These are phyloP conservation scores for Pinus taeda DNA, from an alignment of 75 land plant genomes.

Conservation along the genomic window DNA sequence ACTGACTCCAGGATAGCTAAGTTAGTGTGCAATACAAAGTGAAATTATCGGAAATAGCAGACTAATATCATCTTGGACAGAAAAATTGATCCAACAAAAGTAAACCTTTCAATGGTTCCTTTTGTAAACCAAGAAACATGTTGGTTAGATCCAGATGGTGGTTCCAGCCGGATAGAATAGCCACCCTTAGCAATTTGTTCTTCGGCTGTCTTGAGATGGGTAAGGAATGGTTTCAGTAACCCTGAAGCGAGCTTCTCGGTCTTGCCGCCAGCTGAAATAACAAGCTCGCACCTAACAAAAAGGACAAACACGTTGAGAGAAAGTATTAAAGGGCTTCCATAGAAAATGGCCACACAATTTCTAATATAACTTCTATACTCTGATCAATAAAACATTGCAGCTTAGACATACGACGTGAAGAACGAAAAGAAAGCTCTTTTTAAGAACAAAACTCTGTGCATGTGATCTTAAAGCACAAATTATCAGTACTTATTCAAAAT, in stretches of 20 bases:
- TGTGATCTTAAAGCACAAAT: too few relatives aligned
- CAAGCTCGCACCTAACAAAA: conserved; percentile 77
- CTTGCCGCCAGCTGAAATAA: conserved; percentile 66
- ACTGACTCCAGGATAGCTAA: not conserved
- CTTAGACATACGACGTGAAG: too few relatives aligned
- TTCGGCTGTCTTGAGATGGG: conserved; percentile 85
- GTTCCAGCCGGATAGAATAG: conserved; percentile 79
- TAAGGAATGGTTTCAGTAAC: conserved; percentile 85
- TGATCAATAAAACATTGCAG: too few relatives aligned
- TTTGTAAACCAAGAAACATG: conserved; percentile 84
- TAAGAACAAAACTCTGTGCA: too few relatives aligned
- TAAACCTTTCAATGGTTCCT: conserved; percentile 90
- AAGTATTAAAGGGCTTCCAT: too few relatives aligned
- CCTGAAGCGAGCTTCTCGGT: conserved; percentile 89
- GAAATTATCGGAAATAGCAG: not conserved
- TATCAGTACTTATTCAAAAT: too few relatives aligned
- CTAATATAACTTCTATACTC: too few relatives aligned
- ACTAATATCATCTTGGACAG: not conserved
- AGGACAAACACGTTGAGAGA: too few relatives aligned
- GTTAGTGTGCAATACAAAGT: not conserved
- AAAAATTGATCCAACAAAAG: conserved; percentile 6
- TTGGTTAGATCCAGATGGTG: conserved; percentile 36
- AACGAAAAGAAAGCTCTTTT: too few relatives aligned
- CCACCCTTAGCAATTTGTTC: conserved; percentile 87
- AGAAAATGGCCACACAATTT: too few relatives aligned